Percentiles rank a stretch among this genome's conserved stretches.
Evolutionary conservation across 441 rosid genomes (phyloP).

Genomic region (Kokia cookei): DNA sequence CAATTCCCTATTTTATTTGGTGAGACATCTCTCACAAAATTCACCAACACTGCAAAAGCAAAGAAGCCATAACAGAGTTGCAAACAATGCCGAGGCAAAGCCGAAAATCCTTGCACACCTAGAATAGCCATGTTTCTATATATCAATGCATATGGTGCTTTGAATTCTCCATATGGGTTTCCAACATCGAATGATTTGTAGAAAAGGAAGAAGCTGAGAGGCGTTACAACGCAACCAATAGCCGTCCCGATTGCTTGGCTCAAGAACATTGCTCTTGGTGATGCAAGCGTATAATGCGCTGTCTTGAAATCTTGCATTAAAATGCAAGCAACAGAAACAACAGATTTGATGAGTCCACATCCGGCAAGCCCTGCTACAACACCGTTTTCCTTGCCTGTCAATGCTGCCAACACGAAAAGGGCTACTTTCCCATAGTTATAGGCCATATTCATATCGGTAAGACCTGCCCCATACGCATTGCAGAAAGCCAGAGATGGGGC

Average conservation of each 20-base stretch:
- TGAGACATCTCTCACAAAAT: constrained; percentile 37
- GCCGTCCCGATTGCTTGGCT: constrained; percentile 57
- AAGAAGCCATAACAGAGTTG: constrained; percentile 65
- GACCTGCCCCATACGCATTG: constrained; percentile 71
- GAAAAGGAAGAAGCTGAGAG: constrained; percentile 56
- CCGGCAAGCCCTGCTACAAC: constrained; percentile 60
- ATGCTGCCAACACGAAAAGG: constrained; percentile 50
- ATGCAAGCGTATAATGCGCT: constrained; percentile 47
- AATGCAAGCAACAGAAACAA: constrained; percentile 57
- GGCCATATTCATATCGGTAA: constrained; percentile 72
- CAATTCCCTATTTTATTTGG: constrained; percentile 42
- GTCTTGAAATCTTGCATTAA: constrained; percentile 77
- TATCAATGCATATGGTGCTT: constrained; percentile 62
- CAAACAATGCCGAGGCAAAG: constrained; percentile 62
- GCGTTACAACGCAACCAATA: constrained; percentile 47
- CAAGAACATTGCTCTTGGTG: constrained; percentile 62
- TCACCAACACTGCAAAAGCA: constrained; percentile 41
- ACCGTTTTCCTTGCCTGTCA: constrained; percentile 47
- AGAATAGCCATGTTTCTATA: constrained; percentile 75
- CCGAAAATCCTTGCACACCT: constrained; percentile 63
- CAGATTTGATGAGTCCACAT: constrained; percentile 59
- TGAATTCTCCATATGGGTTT: constrained; percentile 51
- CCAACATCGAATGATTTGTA: constrained; percentile 68
- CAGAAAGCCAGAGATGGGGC: constrained; percentile 69
- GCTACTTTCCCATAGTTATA: constrained; percentile 72